Percentiles rank a stretch among this genome's conserved stretches.
These are phyloP conservation scores for Penicillium aurantiogriseum DNA, from an alignment of 2,329 filamentous ascomycete genomes.

Conservation along the genomic window DNA sequence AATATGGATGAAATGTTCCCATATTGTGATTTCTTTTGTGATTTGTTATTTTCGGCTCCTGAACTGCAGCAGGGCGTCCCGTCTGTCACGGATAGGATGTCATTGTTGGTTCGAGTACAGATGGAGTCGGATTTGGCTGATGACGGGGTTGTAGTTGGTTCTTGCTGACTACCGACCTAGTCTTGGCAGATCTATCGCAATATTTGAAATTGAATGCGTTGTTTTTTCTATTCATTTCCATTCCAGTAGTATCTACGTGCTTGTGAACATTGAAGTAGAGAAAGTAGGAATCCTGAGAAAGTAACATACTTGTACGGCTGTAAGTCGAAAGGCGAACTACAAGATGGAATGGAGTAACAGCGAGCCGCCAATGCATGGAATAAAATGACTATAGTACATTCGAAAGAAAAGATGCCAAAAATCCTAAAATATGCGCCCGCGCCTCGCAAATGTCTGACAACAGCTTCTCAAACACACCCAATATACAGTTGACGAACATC, in stretches of 20 bases:
- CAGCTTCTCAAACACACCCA: constrained; percentile 26
- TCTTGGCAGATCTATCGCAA: not conserved
- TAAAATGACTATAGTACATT: constrained; percentile 29
- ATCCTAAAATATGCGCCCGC: constrained; percentile 34
- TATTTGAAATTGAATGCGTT: not conserved
- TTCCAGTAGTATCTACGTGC: not conserved
- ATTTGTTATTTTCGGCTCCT: not conserved
- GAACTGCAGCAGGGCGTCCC: not conserved
- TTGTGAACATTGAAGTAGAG: not conserved
- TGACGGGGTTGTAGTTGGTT: not conserved
- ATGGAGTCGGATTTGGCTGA: not conserved
- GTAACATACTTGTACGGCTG: not conserved
- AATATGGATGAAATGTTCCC: not conserved
- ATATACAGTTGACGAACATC: constrained; percentile 17
- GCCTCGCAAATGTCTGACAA: constrained; percentile 33
- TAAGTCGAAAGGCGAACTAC: not conserved
- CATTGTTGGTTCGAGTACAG: not conserved
- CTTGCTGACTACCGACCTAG: not conserved
- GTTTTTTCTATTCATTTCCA: not conserved
- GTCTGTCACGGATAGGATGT: not conserved
- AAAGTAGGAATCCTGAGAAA: too few relatives aligned
- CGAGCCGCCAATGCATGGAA: constrained; percentile 23
- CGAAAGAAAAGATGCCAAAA: constrained; percentile 26
- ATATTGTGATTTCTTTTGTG: not conserved
- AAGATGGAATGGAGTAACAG: constrained; percentile 3